phyloP scores from a whole-genome alignment of 2,329 filamentous ascomycete species.

The Exserohilum turcica region DNA sequence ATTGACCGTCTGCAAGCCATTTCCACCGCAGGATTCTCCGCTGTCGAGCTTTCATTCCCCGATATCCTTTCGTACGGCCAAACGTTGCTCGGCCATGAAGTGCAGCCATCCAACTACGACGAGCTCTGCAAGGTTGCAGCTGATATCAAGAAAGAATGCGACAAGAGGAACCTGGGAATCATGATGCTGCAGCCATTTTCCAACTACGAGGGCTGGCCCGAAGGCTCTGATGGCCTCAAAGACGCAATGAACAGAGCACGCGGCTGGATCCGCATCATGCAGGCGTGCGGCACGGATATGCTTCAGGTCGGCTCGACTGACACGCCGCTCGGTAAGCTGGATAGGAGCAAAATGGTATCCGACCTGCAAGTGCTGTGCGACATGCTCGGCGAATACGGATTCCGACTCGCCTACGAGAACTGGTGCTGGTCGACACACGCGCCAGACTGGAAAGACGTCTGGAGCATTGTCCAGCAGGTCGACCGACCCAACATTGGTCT shows the following conservation, averaged over 20 bases:
- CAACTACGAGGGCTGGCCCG: slow-evolving; percentile 77
- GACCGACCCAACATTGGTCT: slow-evolving; percentile 71
- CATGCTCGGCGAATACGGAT: slow-evolving; percentile 61
- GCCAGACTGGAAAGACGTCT: slow-evolving; percentile 70
- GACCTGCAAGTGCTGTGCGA: slow-evolving; percentile 65
- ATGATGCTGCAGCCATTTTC: slow-evolving; percentile 77
- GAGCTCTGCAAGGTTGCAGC: slow-evolving; percentile 60
- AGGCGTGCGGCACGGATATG: slow-evolving; percentile 70
- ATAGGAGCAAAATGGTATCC: slow-evolving; percentile 58
- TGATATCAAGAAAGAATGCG: slow-evolving; percentile 61
- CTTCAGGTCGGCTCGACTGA: slow-evolving; percentile 71
- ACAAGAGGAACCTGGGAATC: slow-evolving; percentile 62
- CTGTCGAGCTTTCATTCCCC: slow-evolving; percentile 75
- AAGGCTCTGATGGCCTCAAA: slow-evolving; percentile 61
- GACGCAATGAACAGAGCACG: slow-evolving; percentile 66
- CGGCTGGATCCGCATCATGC: slow-evolving; percentile 75
- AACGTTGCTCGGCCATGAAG: slow-evolving; percentile 55
- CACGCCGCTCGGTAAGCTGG: slow-evolving; percentile 59
- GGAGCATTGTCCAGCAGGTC: slow-evolving; percentile 68
- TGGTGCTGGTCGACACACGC: slow-evolving; percentile 73
- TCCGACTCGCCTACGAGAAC: slow-evolving; percentile 76
- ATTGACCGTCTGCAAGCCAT: slow-evolving; percentile 67
- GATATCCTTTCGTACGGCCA: slow-evolving; percentile 70
- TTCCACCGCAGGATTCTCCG: slow-evolving; percentile 67
- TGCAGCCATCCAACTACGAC: slow-evolving; percentile 64